These are phyloP conservation scores for Rosa hybrid DNA, from an alignment of 331 rosid genomes.

Conservation along the genomic window DNA sequence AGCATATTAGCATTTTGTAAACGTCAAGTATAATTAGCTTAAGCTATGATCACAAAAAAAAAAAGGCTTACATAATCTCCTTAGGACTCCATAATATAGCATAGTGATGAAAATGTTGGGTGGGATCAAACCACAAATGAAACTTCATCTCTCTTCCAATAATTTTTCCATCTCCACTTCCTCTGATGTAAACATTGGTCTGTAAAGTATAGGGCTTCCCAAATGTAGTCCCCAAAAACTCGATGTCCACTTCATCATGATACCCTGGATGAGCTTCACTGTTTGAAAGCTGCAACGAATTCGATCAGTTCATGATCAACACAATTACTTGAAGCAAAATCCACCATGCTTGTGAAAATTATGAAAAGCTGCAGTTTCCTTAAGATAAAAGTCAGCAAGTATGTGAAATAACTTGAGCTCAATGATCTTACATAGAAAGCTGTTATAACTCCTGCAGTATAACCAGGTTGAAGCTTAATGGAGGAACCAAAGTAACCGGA, in stretches of 20 bases:
- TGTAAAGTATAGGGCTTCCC: constrained; percentile 93
- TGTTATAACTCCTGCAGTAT: constrained; percentile 96
- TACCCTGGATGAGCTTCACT: constrained; percentile 95
- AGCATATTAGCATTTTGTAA: neutral
- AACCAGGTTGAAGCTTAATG: constrained; percentile 92
- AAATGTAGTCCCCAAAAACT: constrained; percentile 91
- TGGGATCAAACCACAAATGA: constrained; percentile 97
- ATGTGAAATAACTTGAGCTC: neutral
- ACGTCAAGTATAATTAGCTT: neutral
- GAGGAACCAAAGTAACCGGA: constrained; percentile 91
- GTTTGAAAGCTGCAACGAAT: constrained; percentile 69
- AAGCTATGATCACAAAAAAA: constrained; percentile 4
- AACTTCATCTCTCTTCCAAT: constrained; percentile 96
- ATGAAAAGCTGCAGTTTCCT: neutral
- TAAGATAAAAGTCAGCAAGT: neutral
- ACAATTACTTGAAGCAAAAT: neutral
- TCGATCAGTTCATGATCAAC: constrained; percentile 10
- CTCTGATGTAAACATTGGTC: constrained; percentile 85
- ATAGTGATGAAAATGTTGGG: constrained; percentile 81
- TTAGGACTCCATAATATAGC: constrained; percentile 89
- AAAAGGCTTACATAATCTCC: constrained; percentile 71
- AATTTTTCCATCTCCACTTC: constrained; percentile 89
- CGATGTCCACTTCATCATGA: constrained; percentile 98
- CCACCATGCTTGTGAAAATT: neutral
- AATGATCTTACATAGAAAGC: constrained; percentile 71